Base-by-base conservation (phyloP, 345 rosid species). In the Camelina neglecta region DNA sequence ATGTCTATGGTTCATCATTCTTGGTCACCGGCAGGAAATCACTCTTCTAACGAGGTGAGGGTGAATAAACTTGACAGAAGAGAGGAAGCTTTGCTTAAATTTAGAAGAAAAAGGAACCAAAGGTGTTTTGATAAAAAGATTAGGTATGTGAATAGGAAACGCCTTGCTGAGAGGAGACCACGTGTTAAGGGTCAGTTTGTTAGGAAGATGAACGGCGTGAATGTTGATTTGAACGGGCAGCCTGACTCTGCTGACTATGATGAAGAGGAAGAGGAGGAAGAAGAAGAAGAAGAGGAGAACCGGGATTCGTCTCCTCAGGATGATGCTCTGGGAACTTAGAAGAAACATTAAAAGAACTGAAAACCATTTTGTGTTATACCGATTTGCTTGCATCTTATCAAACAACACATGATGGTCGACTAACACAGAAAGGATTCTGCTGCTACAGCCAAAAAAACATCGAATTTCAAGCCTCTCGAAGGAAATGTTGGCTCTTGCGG, bases 111-210 rank as follows among this genome's bases (percentile, higher is more conserved):
- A 72, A 85, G 97, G 83, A 95, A 92, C 75, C 92, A 92, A 79
- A 88, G 97, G 6, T 95, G 97, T 79, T 95, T 92, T 76, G 96
- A 92, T 82, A 95, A 95, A 88, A 95, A 90, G 89, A 88, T 95
- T 35, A 84, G 99, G 81, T 95, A 95, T 79, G 96, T 84, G 72
- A 95, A 92, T 78, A 72, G 99, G 56, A 95, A 95, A 81, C 83
- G 70, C 66, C 97, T 95, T 49, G 99, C 99, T 33, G 99, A 95
- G 83, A 84, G 96, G 84, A 89, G 99, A 84, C 99, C 99, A 9
- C 97, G 99, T 13, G 93, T 92, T 66, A 85, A 91, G 74, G 99
- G 99, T 55, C 99, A 95, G 84, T 95, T 95, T 87, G 97, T 89
- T 61, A 88, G 97, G 87, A 92, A 90, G 82, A 74, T 85, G 75